Conservation (phyloP, 2,329 filamentous ascomycete species). For the Trichoderma breve region DNA sequence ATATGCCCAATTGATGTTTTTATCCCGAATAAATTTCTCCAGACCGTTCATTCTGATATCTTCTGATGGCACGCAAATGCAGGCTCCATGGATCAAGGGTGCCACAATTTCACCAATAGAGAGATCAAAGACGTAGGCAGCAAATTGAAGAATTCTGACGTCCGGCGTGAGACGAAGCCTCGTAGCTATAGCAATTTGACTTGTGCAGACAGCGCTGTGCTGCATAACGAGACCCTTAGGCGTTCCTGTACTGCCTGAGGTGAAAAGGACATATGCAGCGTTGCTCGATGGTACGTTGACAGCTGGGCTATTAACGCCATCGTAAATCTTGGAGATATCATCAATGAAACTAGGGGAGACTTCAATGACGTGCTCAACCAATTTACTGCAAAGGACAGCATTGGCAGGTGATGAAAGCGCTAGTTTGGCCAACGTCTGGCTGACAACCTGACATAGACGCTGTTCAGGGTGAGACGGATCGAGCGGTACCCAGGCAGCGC, state of each 20-base stretch:
- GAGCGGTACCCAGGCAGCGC: constrained; percentile 22
- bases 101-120: constrained; percentile 17
- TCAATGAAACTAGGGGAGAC: not conserved
- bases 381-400: not conserved
- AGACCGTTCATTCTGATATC: constrained; percentile 15
- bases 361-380: not conserved
- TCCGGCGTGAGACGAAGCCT: not conserved
- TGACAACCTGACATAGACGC: constrained; percentile 7
- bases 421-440: not conserved
- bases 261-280: constrained; percentile 48
- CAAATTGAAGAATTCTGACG: constrained; percentile 21
- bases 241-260: constrained; percentile 53
- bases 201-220: constrained; percentile 10
- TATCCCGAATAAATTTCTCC: not conserved
- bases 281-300: not conserved
- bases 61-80: constrained; percentile 17
- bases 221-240: constrained; percentile 46
- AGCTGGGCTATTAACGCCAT: not conserved
- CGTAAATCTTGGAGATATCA: not conserved
- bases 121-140: constrained; percentile 22
- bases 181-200: not conserved
- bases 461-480: constrained; percentile 3
- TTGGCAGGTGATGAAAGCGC: constrained; percentile 9
- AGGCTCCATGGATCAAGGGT: constrained; percentile 9
- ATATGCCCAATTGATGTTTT: constrained; percentile 3